phyloP scores from a whole-genome alignment of 1,284 basidiomycete species.

The Sanguinoderma infundibulare region DNA sequence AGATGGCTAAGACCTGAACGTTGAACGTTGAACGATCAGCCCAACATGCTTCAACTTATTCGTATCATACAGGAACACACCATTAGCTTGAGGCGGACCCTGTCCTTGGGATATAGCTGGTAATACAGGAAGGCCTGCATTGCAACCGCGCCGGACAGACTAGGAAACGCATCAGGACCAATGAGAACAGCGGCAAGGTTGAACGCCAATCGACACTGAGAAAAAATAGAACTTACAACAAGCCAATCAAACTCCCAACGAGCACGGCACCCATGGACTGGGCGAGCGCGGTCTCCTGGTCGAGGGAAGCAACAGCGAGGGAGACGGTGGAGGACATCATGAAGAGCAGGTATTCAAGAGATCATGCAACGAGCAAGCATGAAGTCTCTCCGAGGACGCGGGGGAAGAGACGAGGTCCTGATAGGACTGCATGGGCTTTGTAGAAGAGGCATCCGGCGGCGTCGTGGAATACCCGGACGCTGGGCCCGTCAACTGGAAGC shows the following conservation, averaged over 20 bases:
- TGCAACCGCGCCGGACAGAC: constrained; percentile 22
- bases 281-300: constrained; percentile 6
- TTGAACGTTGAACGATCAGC: too few relatives aligned
- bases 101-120: constrained; percentile 21
- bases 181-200: too few relatives aligned
- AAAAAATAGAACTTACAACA: constrained; percentile 14
- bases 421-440: background rate
- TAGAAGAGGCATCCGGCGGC: background rate
- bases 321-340: background rate
- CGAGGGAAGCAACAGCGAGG: background rate
- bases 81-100: constrained; percentile 16
- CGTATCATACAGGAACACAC: constrained; percentile 4
- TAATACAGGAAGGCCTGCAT: constrained; percentile 26
- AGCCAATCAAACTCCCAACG: constrained; percentile 19
- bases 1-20: constrained; percentile 25
- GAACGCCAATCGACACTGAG: background rate
- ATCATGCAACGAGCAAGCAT: background rate
- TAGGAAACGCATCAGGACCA: too few relatives aligned
- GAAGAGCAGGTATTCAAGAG: background rate
- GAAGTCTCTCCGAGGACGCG: background rate
- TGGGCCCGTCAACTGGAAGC: background rate
- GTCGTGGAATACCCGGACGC: background rate
- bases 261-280: constrained; percentile 23
- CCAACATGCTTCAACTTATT: too few relatives aligned
- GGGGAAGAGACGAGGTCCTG: background rate